A percentile compares a stretch with the other conserved stretches of the same genome.
These are phyloP conservation scores for Bremia lactucae DNA, from an alignment of 352 stramenopile species.

Conservation along the genomic window DNA sequence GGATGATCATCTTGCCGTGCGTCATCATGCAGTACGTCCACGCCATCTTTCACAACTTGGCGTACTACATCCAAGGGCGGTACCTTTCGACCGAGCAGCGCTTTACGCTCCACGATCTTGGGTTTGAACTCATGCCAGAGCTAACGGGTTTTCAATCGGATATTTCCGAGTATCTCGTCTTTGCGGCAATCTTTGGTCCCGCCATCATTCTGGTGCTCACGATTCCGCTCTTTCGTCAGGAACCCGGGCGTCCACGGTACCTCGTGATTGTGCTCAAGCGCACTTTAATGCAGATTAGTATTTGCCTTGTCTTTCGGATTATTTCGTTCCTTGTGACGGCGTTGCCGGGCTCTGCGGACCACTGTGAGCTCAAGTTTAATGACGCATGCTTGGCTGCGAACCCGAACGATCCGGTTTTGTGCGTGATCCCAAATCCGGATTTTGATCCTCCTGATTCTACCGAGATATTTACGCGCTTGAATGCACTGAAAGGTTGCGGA, in stretches of 20 bases:
- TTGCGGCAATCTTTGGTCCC: conserved; percentile 57
- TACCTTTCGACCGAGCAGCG: conserved; percentile 58
- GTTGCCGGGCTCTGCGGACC: conserved; percentile 49
- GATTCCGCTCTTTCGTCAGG: conserved; percentile 52
- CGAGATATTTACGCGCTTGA: conserved; percentile 61
- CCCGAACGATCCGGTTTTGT: conserved; percentile 40
- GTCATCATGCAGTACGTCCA: conserved; percentile 81
- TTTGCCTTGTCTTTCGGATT: conserved; percentile 59
- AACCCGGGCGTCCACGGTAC: conserved; percentile 57
- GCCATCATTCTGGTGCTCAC: conserved; percentile 57
- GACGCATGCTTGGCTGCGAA: conserved; percentile 40
- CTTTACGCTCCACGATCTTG: conserved; percentile 65
- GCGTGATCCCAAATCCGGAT: conserved; percentile 56
- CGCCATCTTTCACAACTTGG: conserved; percentile 77
- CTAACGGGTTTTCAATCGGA: conserved; percentile 29
- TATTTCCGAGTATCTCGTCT: conserved; percentile 71
- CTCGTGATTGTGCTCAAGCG: conserved; percentile 75
- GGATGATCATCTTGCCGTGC: conserved; percentile 65
- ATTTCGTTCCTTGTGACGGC: conserved; percentile 74
- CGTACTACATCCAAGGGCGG: conserved; percentile 74
- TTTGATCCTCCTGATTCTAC: conserved; percentile 43
- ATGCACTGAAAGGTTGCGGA: conserved; percentile 79
- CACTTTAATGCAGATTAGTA: conserved; percentile 66
- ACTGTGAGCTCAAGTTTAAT: conserved; percentile 70
- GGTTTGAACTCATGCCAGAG: conserved; percentile 63